Conservation (phyloP, 192 early-diverging fungal species). For the Neocallimastix lanati region DNA sequence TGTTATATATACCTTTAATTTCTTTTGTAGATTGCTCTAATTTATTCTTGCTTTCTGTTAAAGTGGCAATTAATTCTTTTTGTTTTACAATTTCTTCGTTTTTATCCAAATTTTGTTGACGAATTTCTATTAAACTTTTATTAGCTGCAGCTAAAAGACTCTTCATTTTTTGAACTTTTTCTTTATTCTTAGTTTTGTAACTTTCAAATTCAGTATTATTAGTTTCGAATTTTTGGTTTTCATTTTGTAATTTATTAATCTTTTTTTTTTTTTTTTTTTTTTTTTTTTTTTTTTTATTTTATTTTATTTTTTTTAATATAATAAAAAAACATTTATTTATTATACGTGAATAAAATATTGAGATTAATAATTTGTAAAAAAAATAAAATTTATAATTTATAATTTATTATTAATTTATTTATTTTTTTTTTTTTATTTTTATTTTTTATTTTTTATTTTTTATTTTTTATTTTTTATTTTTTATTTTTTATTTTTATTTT, state of each 20-base stretch:
- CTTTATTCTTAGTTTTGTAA: not conserved
- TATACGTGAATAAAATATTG: too few relatives aligned
- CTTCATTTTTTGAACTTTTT: not conserved
- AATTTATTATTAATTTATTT: too few relatives aligned
- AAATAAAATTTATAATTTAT: too few relatives aligned
- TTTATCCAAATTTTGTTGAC: not conserved
- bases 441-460: too few relatives aligned
- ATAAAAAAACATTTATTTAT: too few relatives aligned
- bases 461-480: too few relatives aligned
- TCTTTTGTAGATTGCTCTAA: not conserved
- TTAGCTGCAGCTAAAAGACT: not conserved
- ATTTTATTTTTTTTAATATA: too few relatives aligned
- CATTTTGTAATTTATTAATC: not conserved
- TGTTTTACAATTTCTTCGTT: not conserved
- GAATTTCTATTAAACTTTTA: not conserved
- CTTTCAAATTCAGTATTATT: not conserved
- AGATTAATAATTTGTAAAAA: too few relatives aligned
- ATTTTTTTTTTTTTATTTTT: too few relatives aligned
- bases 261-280: too few relatives aligned
- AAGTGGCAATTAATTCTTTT: not conserved
- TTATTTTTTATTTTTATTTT: too few relatives aligned
- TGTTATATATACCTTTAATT: not conserved
- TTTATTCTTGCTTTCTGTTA: not conserved
- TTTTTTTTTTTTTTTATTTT: too few relatives aligned
- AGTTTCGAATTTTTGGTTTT: not conserved